Evolutionary conservation across 2,329 filamentous ascomycete species (phyloP), one percentile per base, ranked within the genome.

Genomic region (Colletotrichum sojae): DNA sequence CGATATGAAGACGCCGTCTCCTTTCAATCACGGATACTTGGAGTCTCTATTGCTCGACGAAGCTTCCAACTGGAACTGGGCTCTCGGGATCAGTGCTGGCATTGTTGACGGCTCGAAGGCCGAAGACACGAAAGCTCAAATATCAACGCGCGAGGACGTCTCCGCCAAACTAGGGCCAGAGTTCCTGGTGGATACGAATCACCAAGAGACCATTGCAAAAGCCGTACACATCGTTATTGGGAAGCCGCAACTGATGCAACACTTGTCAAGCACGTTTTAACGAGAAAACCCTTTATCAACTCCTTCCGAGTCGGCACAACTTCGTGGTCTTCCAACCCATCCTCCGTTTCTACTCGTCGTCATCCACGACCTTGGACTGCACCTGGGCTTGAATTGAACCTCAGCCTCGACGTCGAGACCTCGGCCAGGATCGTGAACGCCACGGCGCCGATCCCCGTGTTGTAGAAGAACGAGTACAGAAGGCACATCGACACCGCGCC

Each of bases 351-450:
- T 48, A 48, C 4, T 18, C 45, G 9, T 48, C 45, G 18, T 9
- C n/a, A 6, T 18, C 45, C 9, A 10, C 45, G 15, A 18, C 9
- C 18, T 48, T 48, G 2, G 45, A 48, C 4, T 20, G 16, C 9
- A 2, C n/a, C 27, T 63, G 60, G 20, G 46, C 25, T 25, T 63
- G 60, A 6, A 49, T 80, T 79, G 61, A 78, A 78, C 0, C 79
- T 72, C 6, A 81, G 73, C 5, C 76, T 71, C 5, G 78, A 72
- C 1, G 79, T 80, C 0, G 80, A 74, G 5, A 78, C 76, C 56
- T 82, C 81, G 12, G 76, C 77, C 43, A 83, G 74, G 52, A 81
- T 73, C 0, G 76, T 77, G 69, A 76, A 82, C 6, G 76, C 78
- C 5, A 77, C 79, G 8, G 79, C 74, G 15, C 80, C 80, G 18